Evolutionary conservation across 2,329 filamentous ascomycete genomes (phyloP).

Genomic region (Ampelomyces quisqualis): DNA sequence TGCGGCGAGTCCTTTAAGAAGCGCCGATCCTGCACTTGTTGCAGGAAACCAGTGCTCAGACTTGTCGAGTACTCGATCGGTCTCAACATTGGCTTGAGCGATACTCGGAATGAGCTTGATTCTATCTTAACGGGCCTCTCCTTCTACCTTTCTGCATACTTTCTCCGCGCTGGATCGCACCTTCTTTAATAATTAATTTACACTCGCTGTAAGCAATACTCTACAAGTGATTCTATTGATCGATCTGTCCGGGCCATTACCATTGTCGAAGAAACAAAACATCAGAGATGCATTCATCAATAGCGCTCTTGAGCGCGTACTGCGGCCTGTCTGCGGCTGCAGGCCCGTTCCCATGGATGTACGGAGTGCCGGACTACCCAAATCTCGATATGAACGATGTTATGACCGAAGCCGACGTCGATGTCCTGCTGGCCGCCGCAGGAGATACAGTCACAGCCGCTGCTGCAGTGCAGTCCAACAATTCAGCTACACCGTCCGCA

Average conservation of each 20-base stretch:
- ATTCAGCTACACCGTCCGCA: slow-evolving; percentile 15
- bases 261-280: neutral
- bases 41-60: neutral
- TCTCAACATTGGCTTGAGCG: neutral
- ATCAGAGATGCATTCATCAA: slow-evolving; percentile 21
- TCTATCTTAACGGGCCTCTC: neutral
- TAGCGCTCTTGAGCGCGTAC: slow-evolving; percentile 22
- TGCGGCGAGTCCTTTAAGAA: neutral
- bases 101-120: slow-evolving; percentile 2
- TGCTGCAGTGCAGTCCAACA: slow-evolving; percentile 16
- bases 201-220: slow-evolving; percentile 1
- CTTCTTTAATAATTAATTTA: slow-evolving; percentile 14
- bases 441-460: slow-evolving; percentile 15
- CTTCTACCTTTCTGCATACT: neutral
- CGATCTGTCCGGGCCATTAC: neutral
- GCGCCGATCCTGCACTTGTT: neutral
- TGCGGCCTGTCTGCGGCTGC: slow-evolving; percentile 22
- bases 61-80: slow-evolving; percentile 2
- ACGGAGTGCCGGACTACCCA: slow-evolving; percentile 34
- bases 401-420: slow-evolving; percentile 27
- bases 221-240: neutral
- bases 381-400: slow-evolving; percentile 31
- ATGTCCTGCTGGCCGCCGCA: slow-evolving; percentile 16
- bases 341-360: slow-evolving; percentile 35
- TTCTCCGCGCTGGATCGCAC: slow-evolving; percentile 24